These are phyloP conservation scores for Tieghemostelium lacteum DNA, from an alignment of 78 protist genomes.

Conservation along the genomic window DNA sequence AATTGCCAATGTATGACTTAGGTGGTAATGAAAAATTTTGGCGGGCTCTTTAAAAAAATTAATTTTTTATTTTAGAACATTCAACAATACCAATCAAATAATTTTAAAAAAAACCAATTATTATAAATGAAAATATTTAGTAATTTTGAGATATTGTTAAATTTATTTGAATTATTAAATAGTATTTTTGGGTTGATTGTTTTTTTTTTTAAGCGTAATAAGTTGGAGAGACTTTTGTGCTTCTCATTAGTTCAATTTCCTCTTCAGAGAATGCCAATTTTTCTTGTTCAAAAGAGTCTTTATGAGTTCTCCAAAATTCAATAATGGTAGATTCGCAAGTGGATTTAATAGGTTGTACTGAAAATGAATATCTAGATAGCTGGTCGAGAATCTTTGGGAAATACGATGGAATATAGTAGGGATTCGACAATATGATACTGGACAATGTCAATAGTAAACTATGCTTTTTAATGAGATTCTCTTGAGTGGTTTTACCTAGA, in stretches of 20 bases:
- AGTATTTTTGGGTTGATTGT: no score
- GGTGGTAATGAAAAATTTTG: no score
- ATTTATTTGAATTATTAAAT: no score
- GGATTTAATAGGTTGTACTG: not conserved
- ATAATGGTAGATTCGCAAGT: conserved; percentile 19
- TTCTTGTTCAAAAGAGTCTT: conserved; percentile 64
- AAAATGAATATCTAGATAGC: conserved; percentile 2
- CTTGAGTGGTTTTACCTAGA: not conserved
- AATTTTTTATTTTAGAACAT: no score
- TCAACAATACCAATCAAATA: no score
- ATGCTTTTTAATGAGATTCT: conserved; percentile 30
- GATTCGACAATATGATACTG: conserved; percentile 28
- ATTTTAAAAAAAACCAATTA: no score
- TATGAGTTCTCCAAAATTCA: conserved; percentile 74
- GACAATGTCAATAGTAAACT: conserved; percentile 4
- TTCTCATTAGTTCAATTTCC: conserved; percentile 21
- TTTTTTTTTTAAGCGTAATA: conserved; percentile 50
- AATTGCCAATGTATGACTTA: no score
- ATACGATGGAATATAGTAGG: conserved; percentile 56
- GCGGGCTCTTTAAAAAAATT: no score
- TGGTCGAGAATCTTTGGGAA: conserved; percentile 37
- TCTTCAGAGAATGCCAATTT: conserved; percentile 41
- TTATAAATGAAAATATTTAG: no score
- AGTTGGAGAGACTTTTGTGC: conserved; percentile 56
- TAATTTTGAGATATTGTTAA: no score